Base-by-base conservation (phyloP, 2,329 filamentous ascomycete species). In the Pleurostoma richardsiae region DNA sequence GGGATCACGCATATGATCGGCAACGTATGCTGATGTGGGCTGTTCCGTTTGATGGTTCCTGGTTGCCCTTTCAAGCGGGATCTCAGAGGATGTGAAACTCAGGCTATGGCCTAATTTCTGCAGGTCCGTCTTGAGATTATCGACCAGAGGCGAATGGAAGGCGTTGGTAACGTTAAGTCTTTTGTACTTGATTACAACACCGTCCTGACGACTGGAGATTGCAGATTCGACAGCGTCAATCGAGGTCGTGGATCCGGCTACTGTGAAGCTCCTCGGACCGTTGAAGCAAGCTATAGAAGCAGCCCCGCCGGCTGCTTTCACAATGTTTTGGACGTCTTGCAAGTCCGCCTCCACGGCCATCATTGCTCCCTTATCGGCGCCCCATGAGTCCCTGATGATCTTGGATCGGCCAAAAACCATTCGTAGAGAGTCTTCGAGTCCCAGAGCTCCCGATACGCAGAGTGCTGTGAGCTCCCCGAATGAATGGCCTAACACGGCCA, bases 231-330 rank as follows among this genome's bases (percentile, higher is more conserved):
- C 49, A 0, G 49, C 52, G 4, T 68, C 58, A 5, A 74, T 64
- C 1, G 61, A 59, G 1, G 40, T 33, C 0, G 56, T 48, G 0
- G 63, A 53, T 0, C 73, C 73, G 3, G 68, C 69, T 3, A 79
- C 29, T 0, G 68, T 70, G 52, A 71, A 69, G 48, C 61, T 72
- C 4, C 49, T 52, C 0, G 68, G 68, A 0, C 71, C 69, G 42
- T 75, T 77, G 54, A 61, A 72, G 52, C 74, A 79, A 0, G 76
- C 75, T 33, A 79, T 70, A 19, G 19, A 19, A 19, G 5, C 41
- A 45, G 8, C 43, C 52, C 8, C 42, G 33, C 4, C 33, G 8
- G 33, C n/a, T 36, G 33, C 30, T 26, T 26, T 49, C 42, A 4
- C 26, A 41, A 7, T 42, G 39, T 5, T 39, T 6, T 52, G 52